Conservation (phyloP, 2,329 filamentous ascomycete genomes). For the Colletotrichum sp. region DNA sequence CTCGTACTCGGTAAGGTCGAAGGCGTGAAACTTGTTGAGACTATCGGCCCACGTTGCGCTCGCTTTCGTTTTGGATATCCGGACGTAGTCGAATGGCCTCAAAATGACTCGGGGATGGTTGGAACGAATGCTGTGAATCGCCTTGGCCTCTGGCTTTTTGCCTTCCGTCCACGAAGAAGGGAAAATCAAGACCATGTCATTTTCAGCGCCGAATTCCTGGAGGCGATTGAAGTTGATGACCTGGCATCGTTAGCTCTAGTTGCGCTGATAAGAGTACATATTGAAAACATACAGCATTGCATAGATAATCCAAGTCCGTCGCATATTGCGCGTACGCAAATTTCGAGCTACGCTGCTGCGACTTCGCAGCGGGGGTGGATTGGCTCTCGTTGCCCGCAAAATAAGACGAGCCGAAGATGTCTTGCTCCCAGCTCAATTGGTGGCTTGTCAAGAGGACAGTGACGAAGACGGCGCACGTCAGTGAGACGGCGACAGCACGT, state of each 20-base stretch:
- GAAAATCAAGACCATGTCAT: conserved; percentile 51
- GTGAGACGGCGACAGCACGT: not conserved
- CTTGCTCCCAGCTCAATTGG: not conserved
- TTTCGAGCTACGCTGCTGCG: conserved; percentile 16
- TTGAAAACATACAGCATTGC: conserved; percentile 39
- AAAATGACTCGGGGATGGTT: not conserved
- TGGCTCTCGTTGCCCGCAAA: not conserved
- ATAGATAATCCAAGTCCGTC: conserved; percentile 50
- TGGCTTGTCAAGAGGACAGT: not conserved
- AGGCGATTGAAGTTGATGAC: conserved; percentile 54
- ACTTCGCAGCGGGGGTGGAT: not conserved
- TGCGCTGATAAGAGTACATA: not conserved
- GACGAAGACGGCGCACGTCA: not conserved
- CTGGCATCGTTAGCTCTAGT: not conserved
- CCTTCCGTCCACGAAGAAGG: conserved; percentile 28
- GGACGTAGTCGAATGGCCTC: conserved; percentile 3
- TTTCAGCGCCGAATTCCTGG: conserved; percentile 42
- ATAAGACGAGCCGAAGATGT: not conserved
- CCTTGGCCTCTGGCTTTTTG: not conserved
- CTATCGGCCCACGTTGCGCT: conserved; percentile 63
- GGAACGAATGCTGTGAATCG: not conserved
- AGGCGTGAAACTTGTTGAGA: conserved; percentile 71
- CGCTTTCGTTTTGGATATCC: conserved; percentile 10
- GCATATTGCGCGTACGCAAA: conserved; percentile 56
- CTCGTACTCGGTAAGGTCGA: conserved; percentile 66